Evolutionary conservation across 148 eudicot species (phyloP).

Genomic region (Pouteria glomerata): DNA sequence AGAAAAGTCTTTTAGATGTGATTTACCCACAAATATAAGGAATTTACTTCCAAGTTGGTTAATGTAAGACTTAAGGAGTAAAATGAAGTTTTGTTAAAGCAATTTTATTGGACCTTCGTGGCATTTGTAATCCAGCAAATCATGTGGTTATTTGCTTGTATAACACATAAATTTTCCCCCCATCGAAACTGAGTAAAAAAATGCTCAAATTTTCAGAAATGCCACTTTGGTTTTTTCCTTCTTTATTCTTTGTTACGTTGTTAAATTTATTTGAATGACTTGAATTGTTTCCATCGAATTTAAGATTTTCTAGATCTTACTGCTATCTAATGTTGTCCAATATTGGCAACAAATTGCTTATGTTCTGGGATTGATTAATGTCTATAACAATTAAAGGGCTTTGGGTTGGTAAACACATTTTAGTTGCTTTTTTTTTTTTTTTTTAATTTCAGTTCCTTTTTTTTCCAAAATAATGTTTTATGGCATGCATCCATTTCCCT

Average conservation of each 20-base stretch:
- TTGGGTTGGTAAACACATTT: neutral
- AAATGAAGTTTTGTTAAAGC: neutral
- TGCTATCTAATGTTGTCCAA: neutral
- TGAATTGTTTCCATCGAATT: neutral
- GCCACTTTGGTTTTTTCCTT: neutral
- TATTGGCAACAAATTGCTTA: neutral
- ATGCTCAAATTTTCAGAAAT: neutral
- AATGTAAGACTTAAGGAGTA: neutral
- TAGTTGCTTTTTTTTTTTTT: neutral
- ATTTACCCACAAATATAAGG: neutral
- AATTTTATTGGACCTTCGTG: neutral
- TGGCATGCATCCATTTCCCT: neutral
- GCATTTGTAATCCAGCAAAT: neutral
- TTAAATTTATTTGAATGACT: neutral
- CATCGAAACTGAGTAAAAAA: too few relatives aligned
- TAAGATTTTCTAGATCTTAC: neutral
- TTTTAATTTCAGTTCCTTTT: neutral
- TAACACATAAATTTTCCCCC: neutral
- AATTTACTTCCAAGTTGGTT: slow-evolving; percentile 3
- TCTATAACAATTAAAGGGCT: neutral
- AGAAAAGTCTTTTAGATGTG: neutral
- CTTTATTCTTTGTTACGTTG: neutral
- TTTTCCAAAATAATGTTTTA: too few relatives aligned
- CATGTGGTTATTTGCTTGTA: neutral
- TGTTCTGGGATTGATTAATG: neutral